Base-by-base conservation (phyloP, 2,329 filamentous ascomycete genomes). In the Alternaria novae-zelandiae region DNA sequence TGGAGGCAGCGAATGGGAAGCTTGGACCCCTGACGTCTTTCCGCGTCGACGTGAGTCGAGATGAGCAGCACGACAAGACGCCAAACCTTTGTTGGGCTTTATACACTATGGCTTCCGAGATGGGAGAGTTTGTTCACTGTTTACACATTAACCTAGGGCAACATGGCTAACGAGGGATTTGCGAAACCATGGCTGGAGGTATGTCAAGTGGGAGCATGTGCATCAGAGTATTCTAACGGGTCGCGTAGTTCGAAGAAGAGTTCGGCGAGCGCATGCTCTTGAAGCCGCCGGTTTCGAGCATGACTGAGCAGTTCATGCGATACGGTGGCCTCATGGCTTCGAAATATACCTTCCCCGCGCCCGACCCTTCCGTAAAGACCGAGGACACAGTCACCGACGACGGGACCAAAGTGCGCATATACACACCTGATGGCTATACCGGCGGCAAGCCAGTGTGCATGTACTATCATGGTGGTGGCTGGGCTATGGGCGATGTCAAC, bases 381-480 rank as follows among this genome's bases (percentile, higher is more conserved):
- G 71, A 78, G 58, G 78, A 80, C 32, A 69, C 49, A 21, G 65
- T 64, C 8, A 77, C 74, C 15, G 59, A 68, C 4, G 64, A 67
- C 28, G 76, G 71, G 1, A 56, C 77, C 8, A 76, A 75, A 58
- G 65, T 78, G 3, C 74, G 78, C 26, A 69, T 80, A n/a, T 80
- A 80, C 54, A 79, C 72, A 1, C 78, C 78, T 4, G 56, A 73
- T 26, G 71, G 69, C 6, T 78, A 78, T 41, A 61, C 56, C 8
- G 72, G 72, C 10, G 68, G 65, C 15, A 79, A 73, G 21, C 78
- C 78, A 6, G 71, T 77, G 8, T 74, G 78, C 26, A 59, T 81
- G 13, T 80, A 79, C 47, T 77, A 68, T 36, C 79, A 81, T 64
- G 74, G 78, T 30, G 79, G 79, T 43, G 79, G 78, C 6, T 81